phyloP scores from a whole-genome alignment of 495 filamentous ascomycete species.

The Parmelia sp. region DNA sequence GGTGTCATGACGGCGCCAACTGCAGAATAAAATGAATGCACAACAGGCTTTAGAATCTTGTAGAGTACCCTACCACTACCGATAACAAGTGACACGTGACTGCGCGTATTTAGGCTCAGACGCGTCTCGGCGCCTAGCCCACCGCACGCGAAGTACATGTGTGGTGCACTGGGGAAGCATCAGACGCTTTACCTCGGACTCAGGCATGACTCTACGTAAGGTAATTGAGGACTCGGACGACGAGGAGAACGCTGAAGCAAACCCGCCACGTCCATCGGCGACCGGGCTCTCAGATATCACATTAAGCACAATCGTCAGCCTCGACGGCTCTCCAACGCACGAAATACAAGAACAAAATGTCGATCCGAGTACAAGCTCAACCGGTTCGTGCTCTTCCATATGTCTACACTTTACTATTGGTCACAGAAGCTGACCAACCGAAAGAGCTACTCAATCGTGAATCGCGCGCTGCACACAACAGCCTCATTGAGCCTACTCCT shows the following conservation, averaged over 20 bases:
- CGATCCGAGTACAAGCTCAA: constrained; percentile 23
- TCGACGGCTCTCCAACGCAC: neutral
- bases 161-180: neutral
- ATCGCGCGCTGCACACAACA: constrained; percentile 21
- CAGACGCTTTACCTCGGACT: too few species aligned
- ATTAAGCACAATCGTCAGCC: neutral
- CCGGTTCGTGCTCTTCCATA: constrained; percentile 9
- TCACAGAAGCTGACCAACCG: neutral
- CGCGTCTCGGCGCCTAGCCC: neutral
- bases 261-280: constrained; percentile 21
- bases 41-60: neutral
- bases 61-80: too few species aligned
- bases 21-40: constrained; percentile 19
- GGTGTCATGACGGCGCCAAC: constrained; percentile 66
- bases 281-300: constrained; percentile 6
- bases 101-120: neutral
- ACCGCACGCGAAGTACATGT: too few species aligned
- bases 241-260: constrained; percentile 39
- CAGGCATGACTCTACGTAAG: constrained; percentile 28
- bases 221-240: constrained; percentile 49
- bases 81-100: neutral
- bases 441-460: constrained; percentile 25
- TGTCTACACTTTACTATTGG: neutral
- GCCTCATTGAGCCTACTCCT: constrained; percentile 24
- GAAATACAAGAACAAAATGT: neutral